Base-by-base conservation (phyloP, 352 stramenopile species). In the Pythium brachiatum region DNA sequence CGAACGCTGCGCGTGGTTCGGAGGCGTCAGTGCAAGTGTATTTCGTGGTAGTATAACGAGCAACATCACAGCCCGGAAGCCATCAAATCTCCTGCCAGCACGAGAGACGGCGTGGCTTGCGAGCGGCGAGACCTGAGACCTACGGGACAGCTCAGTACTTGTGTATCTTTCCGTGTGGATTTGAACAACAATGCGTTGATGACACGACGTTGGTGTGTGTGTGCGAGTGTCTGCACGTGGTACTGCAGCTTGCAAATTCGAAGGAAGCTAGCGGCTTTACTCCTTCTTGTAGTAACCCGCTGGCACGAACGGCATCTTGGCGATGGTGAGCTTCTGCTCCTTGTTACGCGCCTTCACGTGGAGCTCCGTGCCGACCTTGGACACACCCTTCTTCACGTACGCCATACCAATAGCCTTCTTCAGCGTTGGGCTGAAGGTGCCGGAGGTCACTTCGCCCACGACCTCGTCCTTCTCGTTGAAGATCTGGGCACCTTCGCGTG, bases 241-340 rank as follows among this genome's bases (percentile, higher is more conserved):
- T 43, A 15, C 18, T 56, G 20, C 7, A 43, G 29, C 29, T 5
- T 34, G 9, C 29, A n/a, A 32, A 25, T 32, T n/a, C 27, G 26
- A 56, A 26, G 21, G 13, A 29, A 29, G 16, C 13, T 60, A 59
- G 41, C 7, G 12, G 41, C 7, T 59, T 25, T 83, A 87, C 56
- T 84, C 78, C 60, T 87, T 90, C 73, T 94, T 92, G 79, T 98
- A 99, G 81, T 99, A 99, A 34, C 90, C 83, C 38, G 91, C 81
- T 13, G 94, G 83, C 32, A 99, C 94, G 75, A 99, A 99, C 32
- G 97, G 97, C 97, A 99, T 99, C 81, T 98, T 98, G 64, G 90
- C 93, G 53, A 99, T 86, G 34, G 89, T 81, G 7, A 95, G 89
- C 43, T 83, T 79, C 73, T 98, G 83, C 77, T 97, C 88, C 76